Percentiles rank a stretch among this genome's conserved stretches.
These are phyloP conservation scores for Penicillium sp. DNA, from an alignment of 2,329 filamentous ascomycete genomes.

Conservation along the genomic window DNA sequence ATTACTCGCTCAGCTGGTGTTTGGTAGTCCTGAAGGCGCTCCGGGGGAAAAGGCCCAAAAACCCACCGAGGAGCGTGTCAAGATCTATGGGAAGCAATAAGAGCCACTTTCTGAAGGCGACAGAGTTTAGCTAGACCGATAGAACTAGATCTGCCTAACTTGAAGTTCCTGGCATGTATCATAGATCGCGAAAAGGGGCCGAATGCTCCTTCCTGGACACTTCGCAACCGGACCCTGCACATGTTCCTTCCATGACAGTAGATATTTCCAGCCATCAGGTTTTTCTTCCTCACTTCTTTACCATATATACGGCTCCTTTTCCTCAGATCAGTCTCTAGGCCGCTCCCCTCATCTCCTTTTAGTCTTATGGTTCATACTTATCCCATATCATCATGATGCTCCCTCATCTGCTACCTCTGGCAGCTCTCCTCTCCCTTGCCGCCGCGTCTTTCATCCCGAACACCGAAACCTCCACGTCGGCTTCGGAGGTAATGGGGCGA, in stretches of 20 bases:
- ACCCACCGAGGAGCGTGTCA: slow-evolving; percentile 69
- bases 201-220: slow-evolving; percentile 6
- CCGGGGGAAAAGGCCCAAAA: slow-evolving; percentile 68
- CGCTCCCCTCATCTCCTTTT: not conserved
- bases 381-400: slow-evolving; percentile 18
- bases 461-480: not conserved
- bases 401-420: slow-evolving; percentile 3
- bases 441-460: not conserved
- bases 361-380: slow-evolving; percentile 12
- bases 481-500: slow-evolving; percentile 3
- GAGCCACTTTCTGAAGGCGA: not conserved
- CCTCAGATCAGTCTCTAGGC: not conserved
- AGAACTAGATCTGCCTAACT: not conserved
- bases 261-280: not conserved
- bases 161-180: not conserved
- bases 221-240: not conserved
- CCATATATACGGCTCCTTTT: not conserved
- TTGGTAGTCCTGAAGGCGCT: slow-evolving; percentile 65
- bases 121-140: not conserved
- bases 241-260: slow-evolving; percentile 1
- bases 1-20: slow-evolving; percentile 82
- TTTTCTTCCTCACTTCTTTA: not conserved
- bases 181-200: not conserved
- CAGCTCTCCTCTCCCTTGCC: slow-evolving; percentile 9
- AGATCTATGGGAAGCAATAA: slow-evolving; percentile 57